phyloP scores from a whole-genome alignment of 129 eudicot species.

The Ambrosia artemisiifolia region DNA sequence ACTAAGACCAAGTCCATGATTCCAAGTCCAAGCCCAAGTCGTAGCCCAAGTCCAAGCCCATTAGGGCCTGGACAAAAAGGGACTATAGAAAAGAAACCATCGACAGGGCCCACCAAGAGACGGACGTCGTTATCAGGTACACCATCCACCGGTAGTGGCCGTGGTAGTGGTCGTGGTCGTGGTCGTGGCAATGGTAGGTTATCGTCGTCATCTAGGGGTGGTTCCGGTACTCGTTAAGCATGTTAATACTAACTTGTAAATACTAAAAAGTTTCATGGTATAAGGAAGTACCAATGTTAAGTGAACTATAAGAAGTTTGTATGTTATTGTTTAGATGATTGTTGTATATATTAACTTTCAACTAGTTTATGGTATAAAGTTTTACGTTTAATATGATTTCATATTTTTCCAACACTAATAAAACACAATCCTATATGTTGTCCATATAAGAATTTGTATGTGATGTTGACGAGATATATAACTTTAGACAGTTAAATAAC shows the following conservation, averaged over 20 bases:
- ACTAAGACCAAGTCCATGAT: conserved; percentile 55
- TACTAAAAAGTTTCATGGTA: background rate
- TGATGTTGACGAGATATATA: background rate
- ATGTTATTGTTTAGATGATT: background rate
- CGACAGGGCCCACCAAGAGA: conserved; percentile 53
- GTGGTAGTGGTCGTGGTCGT: conserved; percentile 19
- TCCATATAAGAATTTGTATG: background rate
- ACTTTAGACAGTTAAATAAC: no score
- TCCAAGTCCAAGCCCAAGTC: conserved; percentile 21
- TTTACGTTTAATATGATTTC: background rate
- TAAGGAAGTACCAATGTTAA: background rate
- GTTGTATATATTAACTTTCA: background rate
- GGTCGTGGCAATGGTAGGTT: conserved; percentile 50
- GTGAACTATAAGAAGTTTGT: conserved; percentile 10
- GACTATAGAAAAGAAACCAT: conserved; percentile 38
- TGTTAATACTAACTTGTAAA: conserved; percentile 5
- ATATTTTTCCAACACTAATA: no score
- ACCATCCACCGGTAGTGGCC: conserved; percentile 23
- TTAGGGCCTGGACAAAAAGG: conserved; percentile 44
- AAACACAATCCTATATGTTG: no score
- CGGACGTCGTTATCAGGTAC: conserved; percentile 64
- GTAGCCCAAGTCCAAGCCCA: conserved; percentile 50
- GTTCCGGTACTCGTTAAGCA: conserved; percentile 29
- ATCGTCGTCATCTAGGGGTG: conserved; percentile 57
- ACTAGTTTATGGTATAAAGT: background rate